A percentile compares a stretch with the other conserved stretches of the same genome.
Evolutionary conservation across 371 early-diverging fungal genomes (phyloP).

Genomic region (Fennellomyces sp.): DNA sequence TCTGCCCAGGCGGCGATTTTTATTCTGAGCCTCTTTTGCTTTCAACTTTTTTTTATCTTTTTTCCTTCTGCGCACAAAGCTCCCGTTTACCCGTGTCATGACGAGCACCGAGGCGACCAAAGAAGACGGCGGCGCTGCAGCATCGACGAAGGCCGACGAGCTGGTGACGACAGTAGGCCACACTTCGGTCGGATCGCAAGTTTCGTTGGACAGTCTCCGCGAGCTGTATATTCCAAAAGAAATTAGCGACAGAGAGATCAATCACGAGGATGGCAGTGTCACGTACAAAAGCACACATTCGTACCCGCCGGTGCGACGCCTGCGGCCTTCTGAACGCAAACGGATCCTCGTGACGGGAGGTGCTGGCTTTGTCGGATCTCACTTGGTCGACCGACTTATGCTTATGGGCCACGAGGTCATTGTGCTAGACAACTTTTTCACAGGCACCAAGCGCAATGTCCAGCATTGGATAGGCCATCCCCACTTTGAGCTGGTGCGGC

Average conservation of each 20-base stretch:
- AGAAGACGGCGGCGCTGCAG: not conserved
- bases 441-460: slow-evolving; percentile 71
- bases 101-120: not conserved
- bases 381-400: slow-evolving; percentile 86
- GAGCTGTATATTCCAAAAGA: slow-evolving; percentile 48
- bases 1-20: no score
- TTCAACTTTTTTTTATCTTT: not conserved
- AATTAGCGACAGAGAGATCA: slow-evolving; percentile 31
- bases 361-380: slow-evolving; percentile 90
- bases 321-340: slow-evolving; percentile 61
- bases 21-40: not conserved
- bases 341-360: slow-evolving; percentile 90
- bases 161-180: slow-evolving; percentile 46
- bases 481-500: slow-evolving; percentile 83
- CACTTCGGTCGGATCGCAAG: slow-evolving; percentile 40
- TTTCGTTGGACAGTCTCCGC: slow-evolving; percentile 39
- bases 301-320: slow-evolving; percentile 58
- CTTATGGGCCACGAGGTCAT: slow-evolving; percentile 87
- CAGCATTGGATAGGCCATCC: slow-evolving; percentile 90
- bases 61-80: not conserved
- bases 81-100: not conserved
- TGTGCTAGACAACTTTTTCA: slow-evolving; percentile 88
- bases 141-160: not conserved
- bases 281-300: slow-evolving; percentile 48
- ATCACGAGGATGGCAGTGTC: slow-evolving; percentile 42